Conservation (phyloP, 1,284 basidiomycete species). For the Apiotrichum siamense region DNA sequence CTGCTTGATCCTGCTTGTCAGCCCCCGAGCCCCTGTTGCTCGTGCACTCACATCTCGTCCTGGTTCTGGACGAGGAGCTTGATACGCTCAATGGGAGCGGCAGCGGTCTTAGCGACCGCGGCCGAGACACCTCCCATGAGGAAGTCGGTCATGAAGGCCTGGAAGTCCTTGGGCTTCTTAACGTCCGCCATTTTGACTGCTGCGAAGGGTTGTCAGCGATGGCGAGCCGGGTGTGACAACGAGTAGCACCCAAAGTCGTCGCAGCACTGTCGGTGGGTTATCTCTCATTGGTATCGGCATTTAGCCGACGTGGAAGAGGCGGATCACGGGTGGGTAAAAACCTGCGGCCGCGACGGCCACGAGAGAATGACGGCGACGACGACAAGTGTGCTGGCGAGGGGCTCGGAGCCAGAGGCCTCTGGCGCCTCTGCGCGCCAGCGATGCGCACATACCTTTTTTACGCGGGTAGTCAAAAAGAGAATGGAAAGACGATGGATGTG, state of each 20-base stretch:
- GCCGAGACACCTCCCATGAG: slow-evolving; percentile 49
- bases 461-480: neutral
- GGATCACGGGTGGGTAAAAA: no score
- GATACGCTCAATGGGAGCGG: slow-evolving; percentile 98
- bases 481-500: neutral
- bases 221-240: no score
- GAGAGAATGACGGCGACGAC: neutral
- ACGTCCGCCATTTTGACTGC: slow-evolving; percentile 33
- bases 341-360: neutral
- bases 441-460: neutral
- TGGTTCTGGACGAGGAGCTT: slow-evolving; percentile 97
- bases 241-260: no score
- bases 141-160: slow-evolving; percentile 48
- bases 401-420: no score
- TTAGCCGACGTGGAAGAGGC: no score
- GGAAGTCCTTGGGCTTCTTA: slow-evolving; percentile 48
- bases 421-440: neutral
- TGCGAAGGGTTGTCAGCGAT: neutral
- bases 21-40: slow-evolving; percentile 1
- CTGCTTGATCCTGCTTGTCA: slow-evolving; percentile 69
- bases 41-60: slow-evolving; percentile 49
- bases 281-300: no score
- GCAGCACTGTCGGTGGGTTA: no score
- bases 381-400: neutral
- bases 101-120: slow-evolving; percentile 94